Base-by-base conservation (phyloP, 2,329 filamentous ascomycete species). In the Fusarium xylarioides region DNA sequence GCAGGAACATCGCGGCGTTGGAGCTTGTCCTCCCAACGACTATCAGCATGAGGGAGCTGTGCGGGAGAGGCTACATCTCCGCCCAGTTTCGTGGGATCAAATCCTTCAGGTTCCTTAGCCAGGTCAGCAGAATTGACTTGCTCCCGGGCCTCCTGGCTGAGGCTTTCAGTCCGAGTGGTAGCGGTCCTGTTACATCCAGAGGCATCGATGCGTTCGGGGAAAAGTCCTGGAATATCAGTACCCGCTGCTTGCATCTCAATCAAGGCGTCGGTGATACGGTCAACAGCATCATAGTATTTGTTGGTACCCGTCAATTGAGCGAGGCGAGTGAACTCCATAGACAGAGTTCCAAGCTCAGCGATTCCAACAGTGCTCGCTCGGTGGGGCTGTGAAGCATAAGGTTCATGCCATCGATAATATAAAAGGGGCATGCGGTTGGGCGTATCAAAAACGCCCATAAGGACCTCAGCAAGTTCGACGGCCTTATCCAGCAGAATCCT, bases 341-440 rank as follows among this genome's bases (percentile, higher is more conserved):
- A 91, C 70, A 98, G 84, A 16, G 93, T 93, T 4, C 92, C 95
- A 37, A 96, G 81, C 81, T 96, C 93, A n/a, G 90, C 90, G 37
- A 91, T 81, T 76, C 87, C 84, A n/a, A 88, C 88, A 54, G 79
- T 82, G 66, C 85, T 83, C 3, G 93, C 93, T 30, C 88, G 86
- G 75, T 91, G 91, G 11, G 91, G 89, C 73, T 91, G 87, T 7
- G 88, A 89, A 15, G 89, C 87, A 76, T 86, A 90, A 21, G 87
- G 83, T 73, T 92, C 93, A 76, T 89, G 88, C 93, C 93, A 97
- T 70, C 87, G 85, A 82, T 95, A 97, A 81, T 91, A 95, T 10
- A 94, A 87, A 11, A 94, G 83, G 6, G 95, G 95, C 93, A 98
- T 97, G 75, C 94, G 91, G 81, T 98, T 98, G 2, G 95, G 95